phyloP scores from a whole-genome alignment of 108 stramenopile species.

The Nitzschia inconspicua region DNA sequence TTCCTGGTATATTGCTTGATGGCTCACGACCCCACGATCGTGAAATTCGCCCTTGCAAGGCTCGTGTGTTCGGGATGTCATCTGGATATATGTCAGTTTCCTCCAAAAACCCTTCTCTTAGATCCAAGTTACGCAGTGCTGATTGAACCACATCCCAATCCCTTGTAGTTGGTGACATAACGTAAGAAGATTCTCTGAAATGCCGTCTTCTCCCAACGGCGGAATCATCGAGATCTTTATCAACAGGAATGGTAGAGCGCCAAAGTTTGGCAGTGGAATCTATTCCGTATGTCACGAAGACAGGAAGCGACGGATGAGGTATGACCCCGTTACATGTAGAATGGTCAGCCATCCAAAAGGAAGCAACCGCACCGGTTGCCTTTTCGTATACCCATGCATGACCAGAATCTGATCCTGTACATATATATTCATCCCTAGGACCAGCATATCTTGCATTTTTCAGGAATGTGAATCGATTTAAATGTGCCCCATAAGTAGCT shows the following conservation, averaged over 20 bases:
- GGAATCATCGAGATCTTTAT: conserved; percentile 65
- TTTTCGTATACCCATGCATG: conserved; percentile 77
- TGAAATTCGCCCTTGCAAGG: conserved; percentile 11
- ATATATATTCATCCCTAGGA: conserved; percentile 80
- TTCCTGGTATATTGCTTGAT: neutral
- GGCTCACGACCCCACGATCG: conserved; percentile 2
- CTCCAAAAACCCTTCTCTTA: conserved; percentile 11
- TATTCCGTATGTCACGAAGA: conserved; percentile 82
- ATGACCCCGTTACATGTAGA: conserved; percentile 80
- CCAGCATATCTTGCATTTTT: conserved; percentile 81
- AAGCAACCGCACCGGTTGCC: conserved; percentile 58
- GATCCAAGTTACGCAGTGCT: conserved; percentile 9
- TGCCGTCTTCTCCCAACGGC: conserved; percentile 19
- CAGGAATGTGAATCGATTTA: conserved; percentile 77
- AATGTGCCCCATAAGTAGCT: conserved; percentile 68
- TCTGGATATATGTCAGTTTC: conserved; percentile 52
- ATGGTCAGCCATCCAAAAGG: conserved; percentile 67
- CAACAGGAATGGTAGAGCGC: conserved; percentile 75
- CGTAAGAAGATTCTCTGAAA: conserved; percentile 31
- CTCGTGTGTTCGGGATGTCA: conserved; percentile 41
- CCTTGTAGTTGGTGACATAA: conserved; percentile 49
- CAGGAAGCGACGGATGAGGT: conserved; percentile 72
- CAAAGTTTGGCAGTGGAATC: conserved; percentile 85
- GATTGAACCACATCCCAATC: conserved; percentile 32
- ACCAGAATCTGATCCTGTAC: conserved; percentile 80